A percentile compares a stretch with the other conserved stretches of the same genome.
phyloP scores from a whole-genome alignment of 441 rosid genomes.

The Corymbia calophylla region DNA sequence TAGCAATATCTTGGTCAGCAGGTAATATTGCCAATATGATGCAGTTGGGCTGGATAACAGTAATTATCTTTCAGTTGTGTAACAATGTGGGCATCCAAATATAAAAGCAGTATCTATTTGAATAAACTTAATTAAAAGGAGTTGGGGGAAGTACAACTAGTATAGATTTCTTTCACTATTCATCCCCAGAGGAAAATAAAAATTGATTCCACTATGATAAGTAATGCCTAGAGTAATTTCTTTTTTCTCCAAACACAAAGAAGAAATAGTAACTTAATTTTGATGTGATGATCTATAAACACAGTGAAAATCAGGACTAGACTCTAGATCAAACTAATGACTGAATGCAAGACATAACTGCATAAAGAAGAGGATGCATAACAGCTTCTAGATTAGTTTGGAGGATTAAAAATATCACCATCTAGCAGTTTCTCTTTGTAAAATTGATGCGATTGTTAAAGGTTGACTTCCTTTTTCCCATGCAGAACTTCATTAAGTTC shows the following conservation, averaged over 20 bases:
- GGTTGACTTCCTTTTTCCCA: not conserved
- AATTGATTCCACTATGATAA: not conserved
- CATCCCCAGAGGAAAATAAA: not conserved
- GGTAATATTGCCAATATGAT: conserved; percentile 98
- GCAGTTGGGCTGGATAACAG: conserved; percentile 62
- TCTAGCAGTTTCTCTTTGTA: not conserved
- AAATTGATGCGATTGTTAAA: not conserved
- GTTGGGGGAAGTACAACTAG: not conserved
- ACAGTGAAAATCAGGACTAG: not conserved
- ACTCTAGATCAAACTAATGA: not conserved
- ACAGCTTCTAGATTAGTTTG: not conserved
- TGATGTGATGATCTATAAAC: not conserved
- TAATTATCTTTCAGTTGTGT: conserved; percentile 18
- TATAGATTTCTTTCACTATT: not conserved
- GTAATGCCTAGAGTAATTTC: not conserved
- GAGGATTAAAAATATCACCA: not conserved
- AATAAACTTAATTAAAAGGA: not conserved
- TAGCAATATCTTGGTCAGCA: conserved; percentile 99
- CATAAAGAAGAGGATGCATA: not conserved
- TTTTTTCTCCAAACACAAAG: not conserved
- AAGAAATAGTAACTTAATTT: not conserved
- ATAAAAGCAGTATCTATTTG: not conserved
- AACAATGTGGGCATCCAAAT: not conserved
- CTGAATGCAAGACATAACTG: not conserved
- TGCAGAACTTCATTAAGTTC: not conserved